Evolutionary conservation across 2,329 filamentous ascomycete species (phyloP).

Genomic region (Beauveria varroae): DNA sequence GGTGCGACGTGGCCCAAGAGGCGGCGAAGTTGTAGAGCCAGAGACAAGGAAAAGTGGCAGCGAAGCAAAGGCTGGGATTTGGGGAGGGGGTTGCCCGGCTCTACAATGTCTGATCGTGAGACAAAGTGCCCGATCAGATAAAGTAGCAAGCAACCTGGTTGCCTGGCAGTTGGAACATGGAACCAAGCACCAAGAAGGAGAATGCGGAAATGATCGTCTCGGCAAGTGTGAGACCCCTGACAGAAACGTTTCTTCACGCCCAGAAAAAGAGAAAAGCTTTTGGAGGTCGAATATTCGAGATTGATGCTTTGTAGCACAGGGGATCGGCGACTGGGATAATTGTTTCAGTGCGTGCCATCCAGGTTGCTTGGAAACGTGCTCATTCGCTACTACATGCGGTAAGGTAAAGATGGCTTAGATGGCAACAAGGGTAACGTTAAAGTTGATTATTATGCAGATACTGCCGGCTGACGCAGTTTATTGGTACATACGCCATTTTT

Average conservation of each 20-base stretch:
- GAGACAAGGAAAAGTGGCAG: too few species aligned
- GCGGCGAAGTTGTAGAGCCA: too few species aligned
- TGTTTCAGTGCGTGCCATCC: slow-evolving; percentile 3
- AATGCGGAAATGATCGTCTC: neutral
- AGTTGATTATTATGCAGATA: neutral
- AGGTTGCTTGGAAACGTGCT: slow-evolving; percentile 4
- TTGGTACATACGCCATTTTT: neutral
- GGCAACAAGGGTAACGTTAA: neutral
- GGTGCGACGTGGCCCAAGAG: too few species aligned
- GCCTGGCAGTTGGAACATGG: too few species aligned
- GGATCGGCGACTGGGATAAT: neutral
- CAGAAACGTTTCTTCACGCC: neutral
- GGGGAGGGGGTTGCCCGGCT: too few species aligned
- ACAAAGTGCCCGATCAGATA: neutral
- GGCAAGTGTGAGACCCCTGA: neutral
- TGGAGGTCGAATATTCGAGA: neutral
- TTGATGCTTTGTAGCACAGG: neutral
- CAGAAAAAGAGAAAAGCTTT: neutral
- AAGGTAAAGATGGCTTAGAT: neutral
- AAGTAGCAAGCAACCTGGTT: too few species aligned
- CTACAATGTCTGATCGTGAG: neutral
- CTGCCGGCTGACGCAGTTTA: neutral
- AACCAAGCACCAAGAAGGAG: too few species aligned
- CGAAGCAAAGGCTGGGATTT: too few species aligned
- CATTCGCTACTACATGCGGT: neutral